Evolutionary conservation across 441 rosid genomes (phyloP), one percentile per base, ranked within the genome.

Genomic region (Theobroma grandiflorum): DNA sequence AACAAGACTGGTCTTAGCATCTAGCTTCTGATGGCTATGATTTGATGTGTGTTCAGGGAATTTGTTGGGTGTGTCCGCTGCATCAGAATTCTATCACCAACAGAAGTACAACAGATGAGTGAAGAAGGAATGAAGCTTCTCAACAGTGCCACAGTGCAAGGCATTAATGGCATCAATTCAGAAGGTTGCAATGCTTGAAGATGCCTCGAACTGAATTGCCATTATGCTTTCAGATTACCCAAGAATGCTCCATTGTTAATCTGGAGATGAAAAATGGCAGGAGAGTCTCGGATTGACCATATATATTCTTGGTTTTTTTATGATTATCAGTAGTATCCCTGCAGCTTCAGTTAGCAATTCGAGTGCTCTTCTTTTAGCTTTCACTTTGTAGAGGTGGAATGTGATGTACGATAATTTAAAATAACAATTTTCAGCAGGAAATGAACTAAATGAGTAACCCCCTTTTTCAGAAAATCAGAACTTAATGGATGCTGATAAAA

Each of bases 41-140:
- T 73, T 64, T 33, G 69, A 35, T 78, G 69, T 75, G 40, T 75
- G 3, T 80, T 76, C 87, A 97, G 99, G 82, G 99, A 94, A 78
- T 97, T 97, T 64, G 98, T 95, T 66, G 95, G 99, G 42, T 97
- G 99, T 40, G 99, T 97, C 38, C 95, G 94, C 38, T 95, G 99
- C 90, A 95, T 95, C 85, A 91, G 99, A 87, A 97, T 97, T 74
- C 85, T 97, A 71, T 97, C 99, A 1, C 99, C 99, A 50, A 83
- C 93, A 22, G 99, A 95, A 84, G 99, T 97, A 73, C 89, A 94
- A 90, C 96, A 97, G 87, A 94, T 95, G 99, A 97, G 99, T 42
- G 99, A 97, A 85, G 99, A 95, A 79, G 98, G 99, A 63, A 94
- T 93, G 98, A 89, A 91, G 92, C 98, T 97, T 82, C 91, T 95